Percentiles rank a stretch among this genome's conserved stretches.
phyloP scores from a whole-genome alignment of 2,329 filamentous ascomycete genomes.

The Boeremia exigua region DNA sequence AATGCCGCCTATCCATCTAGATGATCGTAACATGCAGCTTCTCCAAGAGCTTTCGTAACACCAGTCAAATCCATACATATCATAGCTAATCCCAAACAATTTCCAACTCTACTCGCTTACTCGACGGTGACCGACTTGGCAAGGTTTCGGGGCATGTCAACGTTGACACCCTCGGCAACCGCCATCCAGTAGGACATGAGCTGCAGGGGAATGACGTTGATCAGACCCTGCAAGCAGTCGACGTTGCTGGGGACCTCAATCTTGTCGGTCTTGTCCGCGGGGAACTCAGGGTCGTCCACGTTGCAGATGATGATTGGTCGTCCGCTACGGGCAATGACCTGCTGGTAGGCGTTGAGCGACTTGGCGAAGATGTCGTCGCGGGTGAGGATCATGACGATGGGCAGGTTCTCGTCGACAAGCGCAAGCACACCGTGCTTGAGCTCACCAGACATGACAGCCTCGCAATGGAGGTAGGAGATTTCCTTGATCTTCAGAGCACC shows the following conservation, averaged over 20 bases:
- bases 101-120: constrained; percentile 59
- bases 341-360: constrained; percentile 99
- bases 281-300: constrained; percentile 85
- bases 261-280: constrained; percentile 85
- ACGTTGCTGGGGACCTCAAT: constrained; percentile 97
- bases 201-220: constrained; percentile 97
- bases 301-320: constrained; percentile 99
- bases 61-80: constrained; percentile 30
- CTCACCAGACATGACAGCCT: constrained; percentile 99
- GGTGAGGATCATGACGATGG: constrained; percentile 99
- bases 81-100: constrained; percentile 24
- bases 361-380: constrained; percentile 96
- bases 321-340: constrained; percentile 94
- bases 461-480: constrained; percentile 98
- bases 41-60: constrained; percentile 33
- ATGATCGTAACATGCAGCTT: constrained; percentile 27
- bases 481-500: constrained; percentile 99
- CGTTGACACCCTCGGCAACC: constrained; percentile 92
- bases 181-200: constrained; percentile 99
- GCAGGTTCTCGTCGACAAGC: constrained; percentile 95
- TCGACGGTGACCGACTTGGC: constrained; percentile 99
- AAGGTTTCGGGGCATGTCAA: constrained; percentile 98
- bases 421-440: constrained; percentile 98
- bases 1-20: constrained; percentile 19
- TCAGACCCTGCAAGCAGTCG: constrained; percentile 91